Evolutionary conservation across 2,329 filamentous ascomycete genomes (phyloP).

Genomic region (Aspergillus sp.): DNA sequence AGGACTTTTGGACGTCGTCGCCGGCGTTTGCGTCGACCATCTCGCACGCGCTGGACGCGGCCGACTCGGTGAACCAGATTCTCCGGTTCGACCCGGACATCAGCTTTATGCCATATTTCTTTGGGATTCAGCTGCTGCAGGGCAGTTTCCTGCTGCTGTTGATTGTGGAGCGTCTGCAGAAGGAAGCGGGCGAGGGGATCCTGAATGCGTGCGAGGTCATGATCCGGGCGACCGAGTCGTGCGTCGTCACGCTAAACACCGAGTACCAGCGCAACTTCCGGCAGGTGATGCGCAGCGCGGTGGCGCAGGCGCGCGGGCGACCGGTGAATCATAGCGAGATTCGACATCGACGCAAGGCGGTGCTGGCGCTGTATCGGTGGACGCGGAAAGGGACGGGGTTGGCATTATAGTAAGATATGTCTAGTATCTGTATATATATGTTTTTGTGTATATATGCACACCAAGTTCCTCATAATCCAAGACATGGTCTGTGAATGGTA

Average conservation of each 20-base stretch:
- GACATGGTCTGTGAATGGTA: no score
- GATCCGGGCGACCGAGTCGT: constrained; percentile 86
- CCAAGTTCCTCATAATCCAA: no score
- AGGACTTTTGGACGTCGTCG: constrained; percentile 90
- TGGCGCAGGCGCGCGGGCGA: constrained; percentile 81
- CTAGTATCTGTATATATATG: not conserved
- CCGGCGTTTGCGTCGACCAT: constrained; percentile 85
- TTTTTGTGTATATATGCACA: no score
- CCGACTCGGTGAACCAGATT: constrained; percentile 82
- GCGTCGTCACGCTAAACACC: constrained; percentile 85
- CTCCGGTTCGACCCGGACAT: constrained; percentile 87
- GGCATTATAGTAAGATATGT: constrained; percentile 44
- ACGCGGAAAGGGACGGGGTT: constrained; percentile 85
- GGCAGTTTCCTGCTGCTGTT: constrained; percentile 83
- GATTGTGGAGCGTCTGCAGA: constrained; percentile 84
- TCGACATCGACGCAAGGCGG: constrained; percentile 76
- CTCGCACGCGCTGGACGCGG: constrained; percentile 81
- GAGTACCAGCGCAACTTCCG: constrained; percentile 96
- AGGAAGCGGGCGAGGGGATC: constrained; percentile 80
- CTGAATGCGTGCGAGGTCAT: constrained; percentile 90
- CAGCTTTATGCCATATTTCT: constrained; percentile 97
- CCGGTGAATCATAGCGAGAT: constrained; percentile 84
- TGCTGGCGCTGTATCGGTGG: constrained; percentile 85
- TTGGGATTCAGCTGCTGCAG: constrained; percentile 87
- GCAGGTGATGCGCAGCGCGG: constrained; percentile 88